Evolutionary conservation across 2,329 filamentous ascomycete species (phyloP).

Genomic region (Magnaporthiopsis rhizophila): DNA sequence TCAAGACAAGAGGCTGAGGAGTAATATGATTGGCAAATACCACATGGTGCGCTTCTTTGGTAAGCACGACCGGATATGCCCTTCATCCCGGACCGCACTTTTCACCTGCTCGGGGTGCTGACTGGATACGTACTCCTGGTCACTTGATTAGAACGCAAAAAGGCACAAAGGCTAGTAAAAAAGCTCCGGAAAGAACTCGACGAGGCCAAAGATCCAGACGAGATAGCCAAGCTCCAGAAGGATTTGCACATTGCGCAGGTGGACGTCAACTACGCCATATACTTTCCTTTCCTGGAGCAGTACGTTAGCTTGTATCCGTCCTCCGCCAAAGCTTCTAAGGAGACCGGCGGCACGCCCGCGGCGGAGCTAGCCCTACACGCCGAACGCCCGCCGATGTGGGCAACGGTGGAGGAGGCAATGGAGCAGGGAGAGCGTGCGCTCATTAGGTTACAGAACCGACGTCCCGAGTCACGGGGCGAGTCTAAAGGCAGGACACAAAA

Average conservation of each 20-base stretch:
- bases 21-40: constrained; percentile 68
- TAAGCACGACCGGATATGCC: constrained; percentile 27
- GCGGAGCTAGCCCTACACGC: constrained; percentile 35
- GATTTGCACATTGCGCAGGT: constrained; percentile 63
- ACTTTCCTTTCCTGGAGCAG: constrained; percentile 61
- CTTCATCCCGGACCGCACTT: not conserved
- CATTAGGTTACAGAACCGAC: constrained; percentile 47
- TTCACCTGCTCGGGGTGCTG: not conserved
- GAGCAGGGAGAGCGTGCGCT: constrained; percentile 44
- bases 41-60: constrained; percentile 83
- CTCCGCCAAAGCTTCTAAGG: constrained; percentile 21
- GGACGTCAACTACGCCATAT: constrained; percentile 67
- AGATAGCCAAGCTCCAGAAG: constrained; percentile 41
- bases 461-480: constrained; percentile 15
- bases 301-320: constrained; percentile 58
- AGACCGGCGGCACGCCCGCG: constrained; percentile 27
- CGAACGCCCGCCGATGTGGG: constrained; percentile 57
- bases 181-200: constrained; percentile 52
- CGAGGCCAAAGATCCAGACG: constrained; percentile 40
- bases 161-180: constrained; percentile 59
- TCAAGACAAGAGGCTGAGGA: constrained; percentile 52
- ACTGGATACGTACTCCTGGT: not conserved
- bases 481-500: constrained; percentile 11
- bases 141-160: constrained; percentile 54
- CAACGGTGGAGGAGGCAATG: constrained; percentile 56